These are phyloP conservation scores for Isatis tinctoria DNA, from an alignment of 345 rosid species.

Conservation along the genomic window DNA sequence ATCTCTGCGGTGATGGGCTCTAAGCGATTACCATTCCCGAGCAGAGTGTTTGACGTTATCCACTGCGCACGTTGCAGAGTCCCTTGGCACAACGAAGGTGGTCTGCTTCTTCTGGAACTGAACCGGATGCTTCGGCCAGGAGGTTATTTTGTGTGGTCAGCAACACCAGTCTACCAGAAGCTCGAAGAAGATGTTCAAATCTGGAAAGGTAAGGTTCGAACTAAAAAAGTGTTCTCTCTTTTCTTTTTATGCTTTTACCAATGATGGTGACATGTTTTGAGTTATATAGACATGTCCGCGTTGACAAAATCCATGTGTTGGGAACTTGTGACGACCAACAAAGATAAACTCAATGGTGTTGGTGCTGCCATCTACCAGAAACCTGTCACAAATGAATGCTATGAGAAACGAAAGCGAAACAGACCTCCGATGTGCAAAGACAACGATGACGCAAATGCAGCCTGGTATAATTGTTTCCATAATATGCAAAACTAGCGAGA, in stretches of 20 bases:
- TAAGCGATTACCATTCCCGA: constrained; percentile 76
- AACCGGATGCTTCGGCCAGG: constrained; percentile 86
- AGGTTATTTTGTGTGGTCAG: constrained; percentile 94
- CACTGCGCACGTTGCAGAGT: constrained; percentile 98
- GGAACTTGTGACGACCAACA: constrained; percentile 82
- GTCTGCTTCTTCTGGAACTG: constrained; percentile 75
- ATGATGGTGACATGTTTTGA: constrained; percentile 9
- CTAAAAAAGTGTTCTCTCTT: background rate
- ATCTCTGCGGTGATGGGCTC: constrained; percentile 98
- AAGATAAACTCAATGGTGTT: constrained; percentile 63
- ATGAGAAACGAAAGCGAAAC: constrained; percentile 56
- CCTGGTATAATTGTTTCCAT: constrained; percentile 49
- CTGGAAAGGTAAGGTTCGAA: constrained; percentile 61
- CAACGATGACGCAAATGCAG: constrained; percentile 82
- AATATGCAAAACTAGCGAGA: background rate
- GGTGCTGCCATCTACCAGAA: constrained; percentile 82
- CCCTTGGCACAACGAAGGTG: constrained; percentile 91
- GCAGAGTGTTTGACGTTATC: constrained; percentile 79
- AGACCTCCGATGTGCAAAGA: constrained; percentile 69
- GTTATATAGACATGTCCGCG: constrained; percentile 60
- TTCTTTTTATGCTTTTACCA: background rate
- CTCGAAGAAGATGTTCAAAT: constrained; percentile 65
- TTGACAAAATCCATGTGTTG: constrained; percentile 77
- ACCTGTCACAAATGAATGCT: constrained; percentile 73
- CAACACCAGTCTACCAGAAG: constrained; percentile 90